phyloP scores from a whole-genome alignment of 2,329 filamentous ascomycete species.

The Hypomyces perniciosus region DNA sequence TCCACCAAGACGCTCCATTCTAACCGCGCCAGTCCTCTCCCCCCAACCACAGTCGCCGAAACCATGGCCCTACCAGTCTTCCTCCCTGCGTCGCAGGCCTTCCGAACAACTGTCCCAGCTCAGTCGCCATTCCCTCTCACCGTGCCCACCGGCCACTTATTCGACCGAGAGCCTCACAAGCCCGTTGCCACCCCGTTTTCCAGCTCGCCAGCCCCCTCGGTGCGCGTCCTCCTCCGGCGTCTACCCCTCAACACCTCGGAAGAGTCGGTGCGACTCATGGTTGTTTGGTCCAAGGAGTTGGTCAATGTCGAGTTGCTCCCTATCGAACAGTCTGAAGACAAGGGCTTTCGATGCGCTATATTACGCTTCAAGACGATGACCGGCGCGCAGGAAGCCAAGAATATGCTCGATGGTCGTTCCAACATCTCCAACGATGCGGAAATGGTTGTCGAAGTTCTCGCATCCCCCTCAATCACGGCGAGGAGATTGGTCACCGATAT shows the following conservation, averaged over 20 bases:
- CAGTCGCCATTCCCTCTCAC: conserved; percentile 30
- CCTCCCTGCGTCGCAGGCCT: conserved; percentile 34
- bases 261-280: conserved; percentile 50
- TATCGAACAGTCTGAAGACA: conserved; percentile 43
- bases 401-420: conserved; percentile 50
- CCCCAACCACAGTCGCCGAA: conserved; percentile 13
- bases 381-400: conserved; percentile 52
- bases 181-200: conserved; percentile 36
- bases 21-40: conserved; percentile 26
- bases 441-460: conserved; percentile 53
- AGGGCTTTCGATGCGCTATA: conserved; percentile 45
- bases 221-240: conserved; percentile 45
- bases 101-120: conserved; percentile 27
- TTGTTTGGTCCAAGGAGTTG: conserved; percentile 53
- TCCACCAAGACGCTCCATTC: conserved; percentile 20
- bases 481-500: conserved; percentile 22
- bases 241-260: conserved; percentile 50
- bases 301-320: conserved; percentile 46
- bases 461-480: conserved; percentile 30
- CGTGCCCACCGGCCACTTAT: conserved; percentile 25
- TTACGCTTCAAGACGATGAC: conserved; percentile 46
- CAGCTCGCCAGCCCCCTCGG: conserved; percentile 29
- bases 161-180: conserved; percentile 37
- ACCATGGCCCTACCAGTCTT: conserved; percentile 43
- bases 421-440: conserved; percentile 45